Evolutionary conservation across 2,329 filamentous ascomycete genomes (phyloP).

Genomic region (Phialophora tarda): DNA sequence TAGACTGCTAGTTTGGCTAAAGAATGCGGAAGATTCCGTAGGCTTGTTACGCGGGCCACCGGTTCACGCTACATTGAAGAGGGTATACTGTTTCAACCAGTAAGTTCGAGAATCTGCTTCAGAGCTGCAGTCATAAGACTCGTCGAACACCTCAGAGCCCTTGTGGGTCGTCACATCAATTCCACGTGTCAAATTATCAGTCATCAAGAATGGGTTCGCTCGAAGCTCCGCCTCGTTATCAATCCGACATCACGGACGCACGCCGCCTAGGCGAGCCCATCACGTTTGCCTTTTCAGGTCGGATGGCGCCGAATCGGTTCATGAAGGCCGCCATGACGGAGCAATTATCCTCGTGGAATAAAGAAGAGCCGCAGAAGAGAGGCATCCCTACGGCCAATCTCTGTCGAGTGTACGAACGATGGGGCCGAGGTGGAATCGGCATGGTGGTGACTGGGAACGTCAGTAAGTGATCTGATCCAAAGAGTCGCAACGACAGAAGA

Average conservation of each 20-base stretch:
- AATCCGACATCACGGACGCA: conserved; percentile 1
- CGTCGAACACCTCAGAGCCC: no score
- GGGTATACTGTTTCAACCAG: no score
- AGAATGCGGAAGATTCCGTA: no score
- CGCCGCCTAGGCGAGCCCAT: neutral
- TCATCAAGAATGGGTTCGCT: neutral
- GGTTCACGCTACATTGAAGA: no score
- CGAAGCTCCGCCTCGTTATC: conserved; percentile 5
- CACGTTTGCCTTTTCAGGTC: conserved; percentile 53
- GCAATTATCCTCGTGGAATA: conserved; percentile 66
- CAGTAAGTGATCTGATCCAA: conserved; percentile 47
- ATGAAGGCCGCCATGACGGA: conserved; percentile 73
- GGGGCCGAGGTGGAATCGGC: conserved; percentile 66
- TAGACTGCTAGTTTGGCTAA: no score
- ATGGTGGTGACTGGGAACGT: conserved; percentile 67
- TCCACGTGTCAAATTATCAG: neutral
- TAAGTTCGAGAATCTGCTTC: no score
- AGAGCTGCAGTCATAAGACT: no score
- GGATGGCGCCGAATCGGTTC: conserved; percentile 67
- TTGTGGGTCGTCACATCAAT: no score
- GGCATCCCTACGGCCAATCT: conserved; percentile 60
- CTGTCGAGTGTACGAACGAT: conserved; percentile 65
- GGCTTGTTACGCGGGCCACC: no score
- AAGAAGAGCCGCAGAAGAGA: conserved; percentile 58
- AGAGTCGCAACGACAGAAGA: neutral